Evolutionary conservation across 352 stramenopile genomes (phyloP).

Genomic region (Phytophthora boehmeriae): DNA sequence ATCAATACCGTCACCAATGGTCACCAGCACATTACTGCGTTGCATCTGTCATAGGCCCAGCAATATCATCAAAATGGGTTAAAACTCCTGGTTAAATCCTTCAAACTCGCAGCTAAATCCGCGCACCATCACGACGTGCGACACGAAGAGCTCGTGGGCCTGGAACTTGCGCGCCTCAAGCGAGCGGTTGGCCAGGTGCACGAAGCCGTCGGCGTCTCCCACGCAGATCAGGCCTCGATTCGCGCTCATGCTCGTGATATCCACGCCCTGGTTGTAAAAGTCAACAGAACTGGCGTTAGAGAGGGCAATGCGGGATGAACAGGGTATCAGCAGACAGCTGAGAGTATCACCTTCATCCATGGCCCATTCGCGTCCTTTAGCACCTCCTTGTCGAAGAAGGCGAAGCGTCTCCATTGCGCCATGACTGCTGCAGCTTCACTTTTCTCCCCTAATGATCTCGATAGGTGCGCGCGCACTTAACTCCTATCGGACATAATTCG

Average conservation of each 20-base stretch:
- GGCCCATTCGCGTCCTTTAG: conserved; percentile 82
- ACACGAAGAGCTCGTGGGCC: conserved; percentile 87
- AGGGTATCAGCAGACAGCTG: conserved; percentile 1
- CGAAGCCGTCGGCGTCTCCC: conserved; percentile 81
- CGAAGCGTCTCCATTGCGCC: conserved; percentile 89
- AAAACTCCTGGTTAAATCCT: background rate
- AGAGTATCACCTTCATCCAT: conserved; percentile 78
- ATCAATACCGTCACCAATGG: conserved; percentile 86
- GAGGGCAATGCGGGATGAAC: background rate
- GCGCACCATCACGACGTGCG: conserved; percentile 87
- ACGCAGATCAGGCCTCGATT: conserved; percentile 88
- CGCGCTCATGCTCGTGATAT: conserved; percentile 87
- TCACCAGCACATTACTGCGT: conserved; percentile 87
- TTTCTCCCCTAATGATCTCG: conserved; percentile 31
- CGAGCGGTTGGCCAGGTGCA: conserved; percentile 85
- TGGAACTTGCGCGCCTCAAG: conserved; percentile 85
- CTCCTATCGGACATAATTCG: background rate
- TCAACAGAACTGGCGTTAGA: conserved; percentile 13
- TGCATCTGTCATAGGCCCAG: conserved; percentile 65
- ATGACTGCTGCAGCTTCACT: conserved; percentile 41
- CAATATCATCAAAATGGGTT: background rate
- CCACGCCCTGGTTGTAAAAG: conserved; percentile 62
- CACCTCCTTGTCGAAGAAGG: conserved; percentile 90
- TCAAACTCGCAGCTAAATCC: background rate
- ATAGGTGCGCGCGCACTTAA: conserved; percentile 17